phyloP scores from a whole-genome alignment of 768 basidiomycete species.

The Psilocybe sp. region DNA sequence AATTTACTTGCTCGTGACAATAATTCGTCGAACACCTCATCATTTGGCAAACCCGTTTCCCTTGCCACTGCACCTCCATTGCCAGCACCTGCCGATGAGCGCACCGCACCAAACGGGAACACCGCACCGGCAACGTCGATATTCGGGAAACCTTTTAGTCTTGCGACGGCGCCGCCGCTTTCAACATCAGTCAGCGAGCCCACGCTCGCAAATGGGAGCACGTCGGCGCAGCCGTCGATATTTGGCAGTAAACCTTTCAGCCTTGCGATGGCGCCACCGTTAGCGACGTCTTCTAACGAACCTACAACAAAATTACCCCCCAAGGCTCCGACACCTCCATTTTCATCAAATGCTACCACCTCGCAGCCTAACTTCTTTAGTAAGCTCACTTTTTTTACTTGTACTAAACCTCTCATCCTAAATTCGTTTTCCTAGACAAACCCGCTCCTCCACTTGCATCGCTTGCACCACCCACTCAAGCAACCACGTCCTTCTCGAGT shows the following conservation, averaged over 20 bases:
- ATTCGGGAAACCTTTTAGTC: too few relatives aligned
- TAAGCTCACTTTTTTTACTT: constrained; percentile 1
- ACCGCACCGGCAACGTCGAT: too few relatives aligned
- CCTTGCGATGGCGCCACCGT: too few relatives aligned
- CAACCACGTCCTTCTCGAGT: background rate
- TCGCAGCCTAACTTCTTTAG: constrained; percentile 6
- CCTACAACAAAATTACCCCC: too few relatives aligned
- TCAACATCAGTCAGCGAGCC: too few relatives aligned
- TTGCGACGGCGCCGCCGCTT: too few relatives aligned
- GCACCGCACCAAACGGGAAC: too few relatives aligned
- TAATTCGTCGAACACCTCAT: background rate
- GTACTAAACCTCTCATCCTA: background rate
- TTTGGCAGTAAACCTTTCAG: background rate
- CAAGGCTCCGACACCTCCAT: background rate
- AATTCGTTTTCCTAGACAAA: background rate
- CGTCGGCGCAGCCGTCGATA: constrained; percentile 3
- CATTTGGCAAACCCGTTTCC: background rate
- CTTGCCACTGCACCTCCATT: too few relatives aligned
- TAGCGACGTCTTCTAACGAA: too few relatives aligned
- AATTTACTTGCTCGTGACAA: background rate
- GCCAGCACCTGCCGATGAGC: too few relatives aligned
- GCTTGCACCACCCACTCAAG: background rate
- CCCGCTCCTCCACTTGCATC: background rate
- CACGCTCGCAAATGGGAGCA: background rate
- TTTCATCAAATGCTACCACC: background rate